A percentile compares a stretch with the other conserved stretches of the same genome.
phyloP scores from a whole-genome alignment of 306 rosid species.

The Quercus mongolica region DNA sequence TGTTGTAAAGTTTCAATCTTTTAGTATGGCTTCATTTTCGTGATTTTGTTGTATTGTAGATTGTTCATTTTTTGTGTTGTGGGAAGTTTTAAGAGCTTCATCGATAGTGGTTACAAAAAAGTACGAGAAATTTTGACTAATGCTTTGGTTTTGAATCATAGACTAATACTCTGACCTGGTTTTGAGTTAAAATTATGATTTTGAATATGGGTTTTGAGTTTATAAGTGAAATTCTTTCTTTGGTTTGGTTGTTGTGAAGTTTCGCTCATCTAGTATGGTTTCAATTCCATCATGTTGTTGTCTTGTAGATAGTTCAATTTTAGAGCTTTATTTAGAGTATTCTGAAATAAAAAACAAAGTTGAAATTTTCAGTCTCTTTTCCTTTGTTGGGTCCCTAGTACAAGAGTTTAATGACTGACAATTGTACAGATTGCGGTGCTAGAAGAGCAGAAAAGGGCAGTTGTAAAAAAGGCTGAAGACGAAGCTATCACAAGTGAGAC shows the following conservation, averaged over 20 bases:
- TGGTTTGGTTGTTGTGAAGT: too few relatives aligned
- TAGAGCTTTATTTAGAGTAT: neutral
- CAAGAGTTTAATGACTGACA: slow-evolving; percentile 6
- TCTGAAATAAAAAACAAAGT: neutral
- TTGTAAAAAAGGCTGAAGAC: slow-evolving; percentile 37
- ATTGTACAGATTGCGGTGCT: slow-evolving; percentile 69
- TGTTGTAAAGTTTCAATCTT: neutral
- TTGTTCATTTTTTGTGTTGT: neutral
- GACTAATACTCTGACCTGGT: too few relatives aligned
- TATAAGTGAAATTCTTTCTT: too few relatives aligned
- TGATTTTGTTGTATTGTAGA: neutral
- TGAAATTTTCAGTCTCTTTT: neutral
- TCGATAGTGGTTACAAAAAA: neutral
- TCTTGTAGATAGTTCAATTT: too few relatives aligned
- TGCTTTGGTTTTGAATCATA: neutral
- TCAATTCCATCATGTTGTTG: too few relatives aligned
- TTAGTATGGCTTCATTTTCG: neutral
- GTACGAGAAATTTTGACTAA: neutral
- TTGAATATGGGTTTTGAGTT: too few relatives aligned
- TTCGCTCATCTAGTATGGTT: too few relatives aligned
- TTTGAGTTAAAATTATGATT: too few relatives aligned
- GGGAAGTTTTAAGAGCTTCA: neutral
- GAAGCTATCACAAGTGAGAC: slow-evolving; percentile 27
- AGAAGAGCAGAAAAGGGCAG: slow-evolving; percentile 66
- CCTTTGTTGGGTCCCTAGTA: neutral